Evolutionary conservation across 768 basidiomycete genomes (phyloP).

Genomic region (Mycena capillaripes): DNA sequence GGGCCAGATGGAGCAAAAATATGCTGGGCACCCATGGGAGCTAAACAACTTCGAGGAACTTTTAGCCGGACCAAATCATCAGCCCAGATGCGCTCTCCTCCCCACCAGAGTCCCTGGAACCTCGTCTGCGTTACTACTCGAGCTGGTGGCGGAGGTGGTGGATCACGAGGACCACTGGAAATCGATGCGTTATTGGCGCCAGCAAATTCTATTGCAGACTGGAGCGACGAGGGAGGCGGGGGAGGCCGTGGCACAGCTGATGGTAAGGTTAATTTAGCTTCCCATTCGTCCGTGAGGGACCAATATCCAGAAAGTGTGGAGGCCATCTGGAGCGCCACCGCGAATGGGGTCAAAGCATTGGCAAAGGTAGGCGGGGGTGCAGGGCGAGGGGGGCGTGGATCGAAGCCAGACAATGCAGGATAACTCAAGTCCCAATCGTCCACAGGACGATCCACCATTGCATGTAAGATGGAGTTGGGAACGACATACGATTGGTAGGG

Average conservation of each 20-base stretch:
- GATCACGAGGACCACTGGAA: slow-evolving; percentile 35
- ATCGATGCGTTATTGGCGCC: slow-evolving; percentile 56
- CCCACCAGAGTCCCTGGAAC: slow-evolving; percentile 92
- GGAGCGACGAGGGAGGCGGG: slow-evolving; percentile 48
- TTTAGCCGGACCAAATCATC: slow-evolving; percentile 89
- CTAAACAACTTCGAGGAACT: slow-evolving; percentile 73
- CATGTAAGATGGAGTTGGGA: slow-evolving; percentile 62
- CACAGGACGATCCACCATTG: slow-evolving; percentile 60
- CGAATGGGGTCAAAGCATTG: slow-evolving; percentile 73
- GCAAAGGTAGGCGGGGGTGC: slow-evolving; percentile 53
- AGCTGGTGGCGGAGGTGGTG: slow-evolving; percentile 22
- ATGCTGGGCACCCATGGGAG: slow-evolving; percentile 72
- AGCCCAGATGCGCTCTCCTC: slow-evolving; percentile 89
- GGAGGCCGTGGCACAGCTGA: slow-evolving; percentile 36
- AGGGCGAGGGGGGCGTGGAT: slow-evolving; percentile 58
- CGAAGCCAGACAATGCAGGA: slow-evolving; percentile 61
- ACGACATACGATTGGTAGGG: slow-evolving; percentile 83
- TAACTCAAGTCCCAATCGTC: slow-evolving; percentile 56
- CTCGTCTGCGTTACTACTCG: slow-evolving; percentile 64
- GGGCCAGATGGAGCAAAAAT: slow-evolving; percentile 77
- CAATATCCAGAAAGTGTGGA: slow-evolving; percentile 74
- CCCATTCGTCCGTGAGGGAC: slow-evolving; percentile 82
- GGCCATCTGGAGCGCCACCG: slow-evolving; percentile 80
- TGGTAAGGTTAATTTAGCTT: slow-evolving; percentile 66
- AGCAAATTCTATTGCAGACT: slow-evolving; percentile 62